Conservation (phyloP, 2,329 filamentous ascomycete species). For the Chaetomiaceae sp. region DNA sequence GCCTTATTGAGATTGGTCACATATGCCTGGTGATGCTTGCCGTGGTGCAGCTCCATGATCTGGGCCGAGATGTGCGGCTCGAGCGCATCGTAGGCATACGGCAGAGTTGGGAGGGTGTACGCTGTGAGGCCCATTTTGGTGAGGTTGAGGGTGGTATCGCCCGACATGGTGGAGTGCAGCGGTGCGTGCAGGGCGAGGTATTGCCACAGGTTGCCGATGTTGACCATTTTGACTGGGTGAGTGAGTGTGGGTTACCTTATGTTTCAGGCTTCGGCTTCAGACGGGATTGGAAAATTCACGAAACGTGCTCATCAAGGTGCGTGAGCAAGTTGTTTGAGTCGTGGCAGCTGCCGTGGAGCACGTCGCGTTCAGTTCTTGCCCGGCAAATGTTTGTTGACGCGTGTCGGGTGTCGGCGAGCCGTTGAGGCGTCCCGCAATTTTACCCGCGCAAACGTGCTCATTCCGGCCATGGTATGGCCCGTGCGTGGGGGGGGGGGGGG, state of each 20-base stretch:
- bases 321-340: not conserved
- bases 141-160: conserved; percentile 17
- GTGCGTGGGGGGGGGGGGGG: too few species aligned
- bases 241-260: not conserved
- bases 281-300: not conserved
- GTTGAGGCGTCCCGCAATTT: conserved; percentile 9
- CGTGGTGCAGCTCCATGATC: conserved; percentile 96
- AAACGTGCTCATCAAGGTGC: conserved; percentile 13
- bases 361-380: not conserved
- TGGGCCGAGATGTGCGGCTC: conserved; percentile 72
- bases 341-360: not conserved
- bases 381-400: conserved; percentile 3
- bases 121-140: conserved; percentile 31
- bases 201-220: conserved; percentile 24
- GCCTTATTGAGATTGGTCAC: conserved; percentile 84
- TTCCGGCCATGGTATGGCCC: conserved; percentile 7
- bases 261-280: not conserved
- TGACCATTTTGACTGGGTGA: conserved; percentile 25
- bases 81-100: conserved; percentile 43
- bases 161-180: conserved; percentile 21
- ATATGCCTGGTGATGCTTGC: conserved; percentile 91
- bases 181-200: conserved; percentile 26
- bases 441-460: conserved; percentile 29
- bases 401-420: conserved; percentile 4
- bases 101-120: conserved; percentile 31